These are phyloP conservation scores for Botrytis hyacinthi DNA, from an alignment of 2,329 filamentous ascomycete genomes.

Conservation along the genomic window DNA sequence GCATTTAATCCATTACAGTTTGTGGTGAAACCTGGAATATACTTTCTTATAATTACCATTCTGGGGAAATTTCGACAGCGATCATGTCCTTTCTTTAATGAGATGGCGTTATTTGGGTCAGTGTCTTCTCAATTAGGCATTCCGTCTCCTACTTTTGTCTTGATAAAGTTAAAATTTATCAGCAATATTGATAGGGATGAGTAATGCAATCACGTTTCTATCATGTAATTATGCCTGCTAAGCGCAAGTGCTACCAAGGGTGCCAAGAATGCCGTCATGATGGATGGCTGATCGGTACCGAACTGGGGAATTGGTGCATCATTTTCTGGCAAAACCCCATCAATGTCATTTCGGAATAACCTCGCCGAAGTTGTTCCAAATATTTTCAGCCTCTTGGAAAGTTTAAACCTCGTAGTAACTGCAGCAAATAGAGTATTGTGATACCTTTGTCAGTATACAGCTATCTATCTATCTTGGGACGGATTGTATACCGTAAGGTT, in stretches of 20 bases:
- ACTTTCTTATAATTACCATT: not conserved
- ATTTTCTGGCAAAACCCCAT: not conserved
- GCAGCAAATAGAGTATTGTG: not conserved
- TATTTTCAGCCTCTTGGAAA: not conserved
- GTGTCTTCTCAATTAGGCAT: not conserved
- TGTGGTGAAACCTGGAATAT: not conserved
- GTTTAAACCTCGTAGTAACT: not conserved
- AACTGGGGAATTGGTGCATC: not conserved
- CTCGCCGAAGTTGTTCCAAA: slow-evolving; percentile 3
- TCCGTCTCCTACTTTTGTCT: not conserved
- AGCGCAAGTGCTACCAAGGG: not conserved
- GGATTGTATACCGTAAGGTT: not conserved
- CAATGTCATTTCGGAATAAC: not conserved
- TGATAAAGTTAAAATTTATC: not conserved
- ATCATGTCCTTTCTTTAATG: not conserved
- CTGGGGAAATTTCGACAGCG: not conserved
- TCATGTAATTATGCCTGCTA: not conserved
- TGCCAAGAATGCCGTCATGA: not conserved
- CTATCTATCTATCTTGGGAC: not conserved
- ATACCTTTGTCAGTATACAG: not conserved
- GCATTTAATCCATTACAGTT: not conserved
- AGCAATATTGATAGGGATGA: not conserved
- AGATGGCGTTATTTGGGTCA: not conserved
- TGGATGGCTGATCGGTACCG: not conserved
- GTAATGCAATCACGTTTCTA: not conserved